A percentile compares a stretch with the other conserved stretches of the same genome.
Conservation (phyloP, 208 protist genomes). For the Naegleria lovaniensis region DNA sequence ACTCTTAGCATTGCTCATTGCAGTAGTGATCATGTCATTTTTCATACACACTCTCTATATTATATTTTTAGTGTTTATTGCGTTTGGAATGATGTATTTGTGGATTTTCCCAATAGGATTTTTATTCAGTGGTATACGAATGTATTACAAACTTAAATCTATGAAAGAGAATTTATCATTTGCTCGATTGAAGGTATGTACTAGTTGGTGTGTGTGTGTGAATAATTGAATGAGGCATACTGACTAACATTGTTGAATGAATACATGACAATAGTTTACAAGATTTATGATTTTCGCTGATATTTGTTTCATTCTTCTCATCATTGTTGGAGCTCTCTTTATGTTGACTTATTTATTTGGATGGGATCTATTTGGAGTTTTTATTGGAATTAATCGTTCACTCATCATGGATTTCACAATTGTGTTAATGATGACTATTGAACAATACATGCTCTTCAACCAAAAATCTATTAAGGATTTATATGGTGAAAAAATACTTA, state of each 20-base stretch:
- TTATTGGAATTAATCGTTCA: background rate
- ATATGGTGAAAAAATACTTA: background rate
- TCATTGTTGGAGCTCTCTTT: background rate
- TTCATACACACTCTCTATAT: background rate
- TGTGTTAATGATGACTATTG: background rate
- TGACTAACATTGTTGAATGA: background rate
- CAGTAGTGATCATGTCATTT: background rate
- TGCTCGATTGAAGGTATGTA: background rate
- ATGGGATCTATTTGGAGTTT: background rate
- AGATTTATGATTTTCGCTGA: conserved; percentile 5
- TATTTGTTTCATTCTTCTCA: background rate
- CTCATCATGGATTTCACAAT: background rate
- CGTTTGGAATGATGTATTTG: background rate
- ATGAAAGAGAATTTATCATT: conserved; percentile 3
- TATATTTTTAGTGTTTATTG: background rate
- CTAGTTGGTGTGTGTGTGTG: background rate
- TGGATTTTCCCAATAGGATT: background rate
- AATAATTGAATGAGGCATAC: background rate
- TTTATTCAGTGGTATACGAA: conserved; percentile 4
- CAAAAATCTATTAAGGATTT: background rate
- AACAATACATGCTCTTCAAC: background rate
- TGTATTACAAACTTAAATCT: background rate
- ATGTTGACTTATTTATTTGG: background rate
- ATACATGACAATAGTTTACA: background rate
- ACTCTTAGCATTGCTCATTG: background rate